A percentile compares a stretch with the other conserved stretches of the same genome.
Evolutionary conservation across 2,329 filamentous ascomycete species (phyloP).

Genomic region (Colletotrichum cereale): DNA sequence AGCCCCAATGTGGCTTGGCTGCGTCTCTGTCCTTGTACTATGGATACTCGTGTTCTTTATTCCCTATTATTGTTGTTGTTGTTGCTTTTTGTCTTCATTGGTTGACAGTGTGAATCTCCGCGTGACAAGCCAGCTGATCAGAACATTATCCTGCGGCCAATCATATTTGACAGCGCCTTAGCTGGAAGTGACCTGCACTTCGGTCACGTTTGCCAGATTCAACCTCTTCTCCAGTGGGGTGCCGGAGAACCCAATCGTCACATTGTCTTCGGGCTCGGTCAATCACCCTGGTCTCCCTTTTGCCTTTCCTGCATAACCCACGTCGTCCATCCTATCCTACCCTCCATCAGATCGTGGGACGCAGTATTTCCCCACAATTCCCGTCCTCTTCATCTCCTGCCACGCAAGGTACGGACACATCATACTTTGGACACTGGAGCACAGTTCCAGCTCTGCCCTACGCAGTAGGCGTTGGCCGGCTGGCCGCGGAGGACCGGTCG

Average conservation of each 20-base stretch:
- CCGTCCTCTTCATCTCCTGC: slow-evolving; percentile 24
- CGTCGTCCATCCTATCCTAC: slow-evolving; percentile 28
- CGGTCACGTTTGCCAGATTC: slow-evolving; percentile 32
- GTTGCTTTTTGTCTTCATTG: slow-evolving; percentile 8
- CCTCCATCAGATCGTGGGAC: slow-evolving; percentile 33
- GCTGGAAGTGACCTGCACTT: slow-evolving; percentile 20
- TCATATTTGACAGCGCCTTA: slow-evolving; percentile 1
- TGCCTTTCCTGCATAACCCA: slow-evolving; percentile 16
- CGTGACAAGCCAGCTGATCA: slow-evolving; percentile 34
- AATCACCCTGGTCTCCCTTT: slow-evolving; percentile 10
- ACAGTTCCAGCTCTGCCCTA: slow-evolving; percentile 29
- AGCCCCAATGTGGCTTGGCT: slow-evolving; percentile 14
- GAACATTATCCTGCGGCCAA: slow-evolving; percentile 19
- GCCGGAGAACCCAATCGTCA: slow-evolving; percentile 29
- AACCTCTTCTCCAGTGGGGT: slow-evolving; percentile 12
- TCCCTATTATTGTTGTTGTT: too few relatives aligned
- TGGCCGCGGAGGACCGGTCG: slow-evolving; percentile 18
- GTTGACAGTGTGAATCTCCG: slow-evolving; percentile 26
- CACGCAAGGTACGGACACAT: slow-evolving; percentile 21
- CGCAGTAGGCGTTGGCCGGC: slow-evolving; percentile 13
- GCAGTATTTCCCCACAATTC: slow-evolving; percentile 37
- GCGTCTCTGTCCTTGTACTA: background rate
- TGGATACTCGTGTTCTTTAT: background rate
- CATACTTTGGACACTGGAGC: slow-evolving; percentile 22
- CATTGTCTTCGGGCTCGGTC: slow-evolving; percentile 19